A percentile compares a stretch with the other conserved stretches of the same genome.
phyloP scores from a whole-genome alignment of 331 rosid genomes.

The Quercus tomentella region DNA sequence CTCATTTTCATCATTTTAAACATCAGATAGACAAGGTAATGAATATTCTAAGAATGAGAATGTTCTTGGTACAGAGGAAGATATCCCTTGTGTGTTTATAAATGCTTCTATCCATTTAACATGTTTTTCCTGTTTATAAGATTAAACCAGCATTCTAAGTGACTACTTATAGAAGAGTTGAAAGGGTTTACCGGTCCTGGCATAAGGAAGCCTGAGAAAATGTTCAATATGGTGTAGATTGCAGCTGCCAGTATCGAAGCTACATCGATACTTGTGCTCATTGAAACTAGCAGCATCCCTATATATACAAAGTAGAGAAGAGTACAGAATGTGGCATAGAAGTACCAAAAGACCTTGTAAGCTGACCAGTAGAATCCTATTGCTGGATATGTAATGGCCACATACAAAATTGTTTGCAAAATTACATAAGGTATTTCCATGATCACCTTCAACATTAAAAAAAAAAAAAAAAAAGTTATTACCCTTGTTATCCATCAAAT shows the following conservation, averaged over 20 bases:
- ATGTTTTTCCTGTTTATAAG: background rate
- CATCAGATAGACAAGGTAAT: background rate
- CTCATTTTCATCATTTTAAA: background rate
- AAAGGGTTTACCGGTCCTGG: conserved; percentile 72
- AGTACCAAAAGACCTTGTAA: conserved; percentile 74
- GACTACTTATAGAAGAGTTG: conserved; percentile 15
- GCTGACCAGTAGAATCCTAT: conserved; percentile 66
- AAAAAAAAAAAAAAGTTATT: background rate
- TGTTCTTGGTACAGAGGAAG: background rate
- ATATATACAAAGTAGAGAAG: conserved; percentile 69
- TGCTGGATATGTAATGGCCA: conserved; percentile 73
- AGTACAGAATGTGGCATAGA: conserved; percentile 76
- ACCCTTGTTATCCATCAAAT: background rate
- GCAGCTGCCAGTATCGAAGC: conserved; percentile 68
- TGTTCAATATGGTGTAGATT: conserved; percentile 74
- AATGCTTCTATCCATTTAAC: background rate
- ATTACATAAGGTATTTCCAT: conserved; percentile 82
- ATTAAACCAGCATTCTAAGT: background rate
- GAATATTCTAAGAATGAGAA: background rate
- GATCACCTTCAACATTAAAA: conserved; percentile 47
- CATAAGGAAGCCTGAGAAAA: conserved; percentile 82
- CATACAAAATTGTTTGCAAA: conserved; percentile 56
- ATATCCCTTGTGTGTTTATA: background rate
- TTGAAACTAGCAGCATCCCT: conserved; percentile 74
- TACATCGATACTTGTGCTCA: conserved; percentile 56